Percentiles rank a stretch among this genome's conserved stretches.
Conservation (phyloP, 441 rosid genomes). For the Pelargonium citronellum region DNA sequence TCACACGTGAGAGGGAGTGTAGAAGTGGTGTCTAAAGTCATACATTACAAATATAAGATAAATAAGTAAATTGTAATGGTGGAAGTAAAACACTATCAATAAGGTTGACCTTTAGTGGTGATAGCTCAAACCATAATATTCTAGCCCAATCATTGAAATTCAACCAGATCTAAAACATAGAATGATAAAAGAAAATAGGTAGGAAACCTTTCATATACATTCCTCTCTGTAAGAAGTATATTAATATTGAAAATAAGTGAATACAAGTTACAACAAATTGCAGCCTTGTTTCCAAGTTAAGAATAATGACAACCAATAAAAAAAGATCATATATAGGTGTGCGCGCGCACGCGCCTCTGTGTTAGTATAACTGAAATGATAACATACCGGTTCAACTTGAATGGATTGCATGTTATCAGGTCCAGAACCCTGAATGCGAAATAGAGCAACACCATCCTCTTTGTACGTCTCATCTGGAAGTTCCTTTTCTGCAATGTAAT, state of each 20-base stretch:
- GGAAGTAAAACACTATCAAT: neutral
- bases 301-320: constrained; percentile 6
- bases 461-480: constrained; percentile 69
- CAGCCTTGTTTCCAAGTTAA: constrained; percentile 9
- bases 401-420: constrained; percentile 98
- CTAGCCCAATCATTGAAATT: neutral
- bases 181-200: neutral
- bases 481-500: constrained; percentile 59
- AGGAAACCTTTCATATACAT: neutral
- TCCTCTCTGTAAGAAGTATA: neutral
- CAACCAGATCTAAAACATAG: neutral
- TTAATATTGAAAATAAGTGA: neutral
- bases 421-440: constrained; percentile 91
- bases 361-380: constrained; percentile 5
- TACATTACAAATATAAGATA: neutral
- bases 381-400: constrained; percentile 89
- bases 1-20: too few species aligned
- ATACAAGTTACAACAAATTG: neutral
- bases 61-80: neutral
- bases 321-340: neutral
- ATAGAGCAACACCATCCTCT: constrained; percentile 67
- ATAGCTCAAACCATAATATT: neutral
- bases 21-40: neutral
- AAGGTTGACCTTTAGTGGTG: neutral
- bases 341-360: neutral